phyloP scores from a whole-genome alignment of 2,329 filamentous ascomycete species.

The Beauveria sp. region DNA sequence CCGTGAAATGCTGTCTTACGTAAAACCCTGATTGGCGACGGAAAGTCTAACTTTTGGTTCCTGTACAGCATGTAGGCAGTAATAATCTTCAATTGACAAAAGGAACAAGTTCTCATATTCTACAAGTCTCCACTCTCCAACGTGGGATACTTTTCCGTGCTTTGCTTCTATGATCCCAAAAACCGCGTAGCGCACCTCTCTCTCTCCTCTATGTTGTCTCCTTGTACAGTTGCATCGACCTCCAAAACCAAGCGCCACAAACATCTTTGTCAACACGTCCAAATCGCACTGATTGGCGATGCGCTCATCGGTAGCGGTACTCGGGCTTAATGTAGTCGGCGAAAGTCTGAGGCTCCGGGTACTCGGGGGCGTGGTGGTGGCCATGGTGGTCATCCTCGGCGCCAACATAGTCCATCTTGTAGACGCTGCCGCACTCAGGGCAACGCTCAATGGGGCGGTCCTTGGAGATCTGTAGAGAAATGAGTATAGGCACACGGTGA shows the following conservation, averaged over 20 bases:
- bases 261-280: not conserved
- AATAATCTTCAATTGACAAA: slow-evolving; percentile 29
- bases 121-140: slow-evolving; percentile 25
- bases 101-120: slow-evolving; percentile 30
- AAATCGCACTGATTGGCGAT: not conserved
- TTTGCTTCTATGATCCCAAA: slow-evolving; percentile 15
- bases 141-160: slow-evolving; percentile 16
- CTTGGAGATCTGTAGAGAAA: slow-evolving; percentile 59
- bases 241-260: not conserved
- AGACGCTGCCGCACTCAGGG: slow-evolving; percentile 90
- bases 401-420: slow-evolving; percentile 97
- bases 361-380: slow-evolving; percentile 51
- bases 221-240: not conserved
- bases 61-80: not conserved
- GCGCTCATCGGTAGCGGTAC: slow-evolving; percentile 64
- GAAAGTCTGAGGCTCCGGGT: slow-evolving; percentile 89
- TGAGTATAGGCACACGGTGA: slow-evolving; percentile 1
- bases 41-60: too few species aligned
- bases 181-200: slow-evolving; percentile 9
- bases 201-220: not conserved
- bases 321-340: slow-evolving; percentile 93
- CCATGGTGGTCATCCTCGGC: slow-evolving; percentile 65
- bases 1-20: not conserved
- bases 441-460: slow-evolving; percentile 91
- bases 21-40: not conserved